Base-by-base conservation (phyloP, 2,329 filamentous ascomycete genomes). In the Neopestalotiopsis clavispora region DNA sequence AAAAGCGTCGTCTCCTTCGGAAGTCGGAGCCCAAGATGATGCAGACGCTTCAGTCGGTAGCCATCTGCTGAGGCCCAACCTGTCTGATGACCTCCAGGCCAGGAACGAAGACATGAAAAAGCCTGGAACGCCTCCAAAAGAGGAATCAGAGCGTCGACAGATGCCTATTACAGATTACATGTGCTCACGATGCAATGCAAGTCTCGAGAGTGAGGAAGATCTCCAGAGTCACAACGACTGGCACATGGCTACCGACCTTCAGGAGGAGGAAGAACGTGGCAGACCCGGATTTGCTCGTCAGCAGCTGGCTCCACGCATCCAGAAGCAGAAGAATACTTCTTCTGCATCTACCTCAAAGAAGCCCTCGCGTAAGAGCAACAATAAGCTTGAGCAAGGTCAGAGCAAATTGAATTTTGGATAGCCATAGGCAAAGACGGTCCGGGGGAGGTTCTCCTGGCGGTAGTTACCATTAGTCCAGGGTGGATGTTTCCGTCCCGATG, bases 231-330 rank as follows among this genome's bases (percentile, higher is more conserved):
- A 99, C 79, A 85, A 91, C 67, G 96, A 99, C 79, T 98, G 95
- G 91, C 96, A 99, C 81, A 92, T 97, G 81, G 96, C 96, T 60
- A 94, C 93, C 81, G 92, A 95, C 74, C 85, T 99, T 38, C 91
- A 95, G 72, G 87, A 90, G 2, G 87, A 90, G 2, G 80, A 85
- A 68, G 85, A 92, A 81, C 85, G 86, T 84, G 84, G 81, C 80
- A 83, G 73, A 69, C 75, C 79, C 70, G 75, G 79, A 83, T 84
- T 85, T 78, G 84, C 77, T 72, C 80, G 79, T 67, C 78, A 77
- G 69, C 70, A 72, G 71, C 74, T 71, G 69, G 77, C 73, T 73
- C 75, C 76, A 74, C 78, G 78, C 75, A 71, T 77, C 75, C 75
- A 80, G 70, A 77, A 72, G 67, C 72, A 71, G 67, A 70, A 75